Evolutionary conservation across 495 filamentous ascomycete genomes (phyloP).

Genomic region (Penicillium bialowiezense): DNA sequence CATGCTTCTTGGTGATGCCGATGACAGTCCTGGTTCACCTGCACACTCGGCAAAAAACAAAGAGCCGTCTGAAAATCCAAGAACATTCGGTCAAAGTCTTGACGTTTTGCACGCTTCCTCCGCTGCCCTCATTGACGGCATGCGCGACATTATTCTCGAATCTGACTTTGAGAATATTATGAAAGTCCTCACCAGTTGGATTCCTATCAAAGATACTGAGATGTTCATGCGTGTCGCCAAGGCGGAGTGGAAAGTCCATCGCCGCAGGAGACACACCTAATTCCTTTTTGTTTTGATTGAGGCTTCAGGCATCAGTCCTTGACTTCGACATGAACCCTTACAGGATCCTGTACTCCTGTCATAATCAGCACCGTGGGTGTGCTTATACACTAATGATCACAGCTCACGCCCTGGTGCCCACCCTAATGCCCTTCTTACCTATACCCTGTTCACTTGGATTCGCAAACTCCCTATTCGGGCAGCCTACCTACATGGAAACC

Average conservation of each 20-base stretch:
- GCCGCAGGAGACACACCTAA: slow-evolving; percentile 41
- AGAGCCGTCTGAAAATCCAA: slow-evolving; percentile 11
- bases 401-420: slow-evolving; percentile 7
- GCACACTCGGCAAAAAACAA: slow-evolving; percentile 41
- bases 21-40: slow-evolving; percentile 22
- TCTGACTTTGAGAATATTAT: slow-evolving; percentile 97
- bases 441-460: slow-evolving; percentile 13
- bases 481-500: slow-evolving; percentile 3
- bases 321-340: not conserved
- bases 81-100: slow-evolving; percentile 63
- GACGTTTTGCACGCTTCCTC: slow-evolving; percentile 90
- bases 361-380: slow-evolving; percentile 15
- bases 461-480: not conserved
- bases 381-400: slow-evolving; percentile 27
- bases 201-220: slow-evolving; percentile 94
- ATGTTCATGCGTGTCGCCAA: slow-evolving; percentile 91
- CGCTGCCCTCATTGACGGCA: slow-evolving; percentile 88
- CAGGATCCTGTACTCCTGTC: no score
- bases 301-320: not conserved
- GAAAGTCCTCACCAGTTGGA: slow-evolving; percentile 95
- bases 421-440: slow-evolving; percentile 21
- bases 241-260: slow-evolving; percentile 81
- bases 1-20: slow-evolving; percentile 86
- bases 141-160: slow-evolving; percentile 85
- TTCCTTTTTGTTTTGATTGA: not conserved